A percentile compares a stretch with the other conserved stretches of the same genome.
phyloP scores from a whole-genome alignment of 1,284 basidiomycete genomes.

The Somion occarium region DNA sequence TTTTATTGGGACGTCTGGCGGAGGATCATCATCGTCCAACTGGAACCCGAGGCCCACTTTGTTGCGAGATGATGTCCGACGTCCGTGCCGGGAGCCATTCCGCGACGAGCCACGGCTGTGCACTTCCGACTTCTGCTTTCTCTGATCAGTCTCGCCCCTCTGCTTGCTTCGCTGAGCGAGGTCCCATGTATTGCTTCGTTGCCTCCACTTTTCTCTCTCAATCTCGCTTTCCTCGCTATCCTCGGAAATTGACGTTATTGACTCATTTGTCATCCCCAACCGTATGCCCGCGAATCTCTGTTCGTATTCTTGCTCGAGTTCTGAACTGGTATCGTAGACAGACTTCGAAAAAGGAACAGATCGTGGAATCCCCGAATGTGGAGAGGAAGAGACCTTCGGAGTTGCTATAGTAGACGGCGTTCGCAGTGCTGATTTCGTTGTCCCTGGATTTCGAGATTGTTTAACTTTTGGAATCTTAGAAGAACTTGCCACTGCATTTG shows the following conservation, averaged over 20 bases:
- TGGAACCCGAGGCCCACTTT: constrained; percentile 1
- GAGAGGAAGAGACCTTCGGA: neutral
- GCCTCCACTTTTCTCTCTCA: neutral
- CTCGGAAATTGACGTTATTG: constrained; percentile 41
- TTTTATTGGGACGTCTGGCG: neutral
- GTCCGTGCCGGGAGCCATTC: neutral
- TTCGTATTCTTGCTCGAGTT: constrained; percentile 24
- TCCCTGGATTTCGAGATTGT: neutral
- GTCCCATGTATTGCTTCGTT: neutral
- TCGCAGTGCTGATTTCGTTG: constrained; percentile 14
- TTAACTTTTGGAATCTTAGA: neutral
- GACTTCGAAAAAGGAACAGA: constrained; percentile 1
- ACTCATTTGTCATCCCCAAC: constrained; percentile 50
- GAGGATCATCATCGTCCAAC: constrained; percentile 4
- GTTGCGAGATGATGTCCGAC: neutral
- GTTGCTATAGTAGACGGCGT: constrained; percentile 11
- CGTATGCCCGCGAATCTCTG: constrained; percentile 30
- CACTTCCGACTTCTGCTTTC: neutral
- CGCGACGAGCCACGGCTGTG: no score
- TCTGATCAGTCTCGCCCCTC: no score
- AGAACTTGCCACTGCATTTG: neutral
- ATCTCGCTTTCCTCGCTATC: constrained; percentile 24
- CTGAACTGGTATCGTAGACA: constrained; percentile 24
- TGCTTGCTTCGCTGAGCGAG: neutral
- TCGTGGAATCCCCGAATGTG: constrained; percentile 9